A percentile compares a stretch with the other conserved stretches of the same genome.
Conservation (phyloP, 495 filamentous ascomycete genomes). For the Lentithecium fluviatile region DNA sequence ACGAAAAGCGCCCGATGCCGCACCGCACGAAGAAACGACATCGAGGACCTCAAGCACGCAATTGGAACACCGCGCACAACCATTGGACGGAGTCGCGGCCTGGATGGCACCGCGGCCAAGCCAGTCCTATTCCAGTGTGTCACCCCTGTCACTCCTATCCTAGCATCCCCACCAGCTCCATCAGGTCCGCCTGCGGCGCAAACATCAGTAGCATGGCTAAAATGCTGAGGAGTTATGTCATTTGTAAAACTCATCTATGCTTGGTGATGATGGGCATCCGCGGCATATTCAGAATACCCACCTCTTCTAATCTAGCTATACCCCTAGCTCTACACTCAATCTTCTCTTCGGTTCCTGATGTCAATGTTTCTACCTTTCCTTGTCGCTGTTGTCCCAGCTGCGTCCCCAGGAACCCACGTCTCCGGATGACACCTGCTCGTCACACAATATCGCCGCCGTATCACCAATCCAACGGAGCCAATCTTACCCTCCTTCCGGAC, state of each 20-base stretch:
- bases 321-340: not conserved
- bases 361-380: not conserved
- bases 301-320: no score
- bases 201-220: not conserved
- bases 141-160: constrained; percentile 32
- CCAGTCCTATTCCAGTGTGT: not conserved
- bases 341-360: not conserved
- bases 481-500: not conserved
- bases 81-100: constrained; percentile 5
- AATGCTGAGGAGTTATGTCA: constrained; percentile 15
- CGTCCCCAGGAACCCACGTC: not conserved
- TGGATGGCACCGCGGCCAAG: not conserved
- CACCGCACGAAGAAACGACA: constrained; percentile 21
- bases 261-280: not conserved
- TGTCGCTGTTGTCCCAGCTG: not conserved
- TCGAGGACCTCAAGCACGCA: constrained; percentile 30
- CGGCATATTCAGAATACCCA: not conserved
- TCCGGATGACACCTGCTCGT: constrained; percentile 2
- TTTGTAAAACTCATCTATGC: constrained; percentile 5
- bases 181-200: constrained; percentile 14
- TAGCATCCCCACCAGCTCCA: constrained; percentile 10
- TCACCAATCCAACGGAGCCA: constrained; percentile 8
- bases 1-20: not conserved
- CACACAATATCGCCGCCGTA: constrained; percentile 11
- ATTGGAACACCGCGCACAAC: constrained; percentile 1